Percentiles rank a stretch among this genome's conserved stretches.
Evolutionary conservation across 2,329 filamentous ascomycete species (phyloP).

Genomic region (Aaosphaeria pasadenensis): DNA sequence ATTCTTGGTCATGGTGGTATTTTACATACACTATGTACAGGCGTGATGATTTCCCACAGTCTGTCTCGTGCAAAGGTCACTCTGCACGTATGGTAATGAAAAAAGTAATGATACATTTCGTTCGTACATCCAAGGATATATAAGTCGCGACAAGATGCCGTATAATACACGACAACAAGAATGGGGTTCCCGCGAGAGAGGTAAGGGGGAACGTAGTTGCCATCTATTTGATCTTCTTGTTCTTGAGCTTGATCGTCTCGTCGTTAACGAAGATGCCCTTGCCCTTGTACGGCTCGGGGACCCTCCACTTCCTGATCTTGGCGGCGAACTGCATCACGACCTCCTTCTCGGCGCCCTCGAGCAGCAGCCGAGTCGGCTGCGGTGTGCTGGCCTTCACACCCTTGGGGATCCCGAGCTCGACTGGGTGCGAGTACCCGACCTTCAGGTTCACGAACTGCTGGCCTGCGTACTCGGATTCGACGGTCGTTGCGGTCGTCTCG

Average conservation of each 20-base stretch:
- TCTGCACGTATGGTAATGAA: too few relatives aligned
- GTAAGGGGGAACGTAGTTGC: conserved; percentile 2
- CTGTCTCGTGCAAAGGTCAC: too few relatives aligned
- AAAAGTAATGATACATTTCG: too few relatives aligned
- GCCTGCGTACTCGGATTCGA: conserved; percentile 65
- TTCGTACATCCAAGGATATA: too few relatives aligned
- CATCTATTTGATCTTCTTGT: conserved; percentile 63
- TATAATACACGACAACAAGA: too few relatives aligned
- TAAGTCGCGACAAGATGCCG: too few relatives aligned
- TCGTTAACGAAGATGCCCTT: conserved; percentile 99
- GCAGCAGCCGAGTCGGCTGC: conserved; percentile 83
- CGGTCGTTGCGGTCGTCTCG: conserved; percentile 70
- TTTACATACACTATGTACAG: too few relatives aligned
- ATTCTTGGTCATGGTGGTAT: too few relatives aligned
- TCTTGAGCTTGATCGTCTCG: conserved; percentile 96
- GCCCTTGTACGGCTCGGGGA: conserved; percentile 96
- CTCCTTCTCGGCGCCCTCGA: conserved; percentile 86
- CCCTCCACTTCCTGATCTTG: conserved; percentile 80
- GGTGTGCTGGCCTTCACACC: conserved; percentile 86
- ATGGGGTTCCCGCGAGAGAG: too few relatives aligned
- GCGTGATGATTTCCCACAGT: too few relatives aligned
- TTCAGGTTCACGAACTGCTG: conserved; percentile 91
- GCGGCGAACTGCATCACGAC: conserved; percentile 89
- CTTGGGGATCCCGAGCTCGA: conserved; percentile 79
- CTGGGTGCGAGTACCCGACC: conserved; percentile 93